Evolutionary conservation across 2,329 filamentous ascomycete genomes (phyloP).

Genomic region (Hypoxylon sp.): DNA sequence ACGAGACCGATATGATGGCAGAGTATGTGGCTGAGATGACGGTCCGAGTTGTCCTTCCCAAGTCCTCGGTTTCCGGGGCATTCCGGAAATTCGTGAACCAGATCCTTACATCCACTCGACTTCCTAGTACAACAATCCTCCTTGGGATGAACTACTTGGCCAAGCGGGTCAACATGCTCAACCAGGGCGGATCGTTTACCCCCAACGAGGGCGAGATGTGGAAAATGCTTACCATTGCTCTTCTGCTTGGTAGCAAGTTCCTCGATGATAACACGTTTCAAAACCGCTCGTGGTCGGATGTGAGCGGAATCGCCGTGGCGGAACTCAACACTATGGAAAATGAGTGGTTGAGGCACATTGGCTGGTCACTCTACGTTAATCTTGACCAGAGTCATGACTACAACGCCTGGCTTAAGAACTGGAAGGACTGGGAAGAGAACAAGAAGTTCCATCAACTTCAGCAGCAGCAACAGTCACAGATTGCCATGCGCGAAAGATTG

Average conservation of each 20-base stretch:
- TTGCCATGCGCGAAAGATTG: conserved; percentile 64
- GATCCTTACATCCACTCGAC: conserved; percentile 88
- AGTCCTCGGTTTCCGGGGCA: conserved; percentile 71
- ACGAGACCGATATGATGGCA: conserved; percentile 96
- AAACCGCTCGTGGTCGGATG: conserved; percentile 96
- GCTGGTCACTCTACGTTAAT: conserved; percentile 89
- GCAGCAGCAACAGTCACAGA: conserved; percentile 58
- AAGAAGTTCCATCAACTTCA: conserved; percentile 62
- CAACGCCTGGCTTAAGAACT: conserved; percentile 73
- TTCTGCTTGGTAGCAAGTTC: conserved; percentile 94
- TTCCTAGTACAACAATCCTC: conserved; percentile 92
- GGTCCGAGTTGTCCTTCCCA: conserved; percentile 69
- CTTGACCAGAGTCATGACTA: conserved; percentile 81
- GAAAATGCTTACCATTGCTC: conserved; percentile 86
- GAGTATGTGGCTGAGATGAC: conserved; percentile 95
- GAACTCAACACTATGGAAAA: conserved; percentile 90
- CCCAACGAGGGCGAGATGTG: conserved; percentile 81
- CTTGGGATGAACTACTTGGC: conserved; percentile 92
- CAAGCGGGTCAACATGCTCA: conserved; percentile 83
- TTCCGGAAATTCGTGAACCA: conserved; percentile 95
- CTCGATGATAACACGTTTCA: conserved; percentile 98
- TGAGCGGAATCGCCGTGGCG: conserved; percentile 87
- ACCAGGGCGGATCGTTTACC: conserved; percentile 67
- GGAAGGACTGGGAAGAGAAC: conserved; percentile 69
- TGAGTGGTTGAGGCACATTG: conserved; percentile 87